A percentile compares a stretch with the other conserved stretches of the same genome.
Conservation (phyloP, 1,139 yeast genomes). For the Protomyces gravidus region DNA sequence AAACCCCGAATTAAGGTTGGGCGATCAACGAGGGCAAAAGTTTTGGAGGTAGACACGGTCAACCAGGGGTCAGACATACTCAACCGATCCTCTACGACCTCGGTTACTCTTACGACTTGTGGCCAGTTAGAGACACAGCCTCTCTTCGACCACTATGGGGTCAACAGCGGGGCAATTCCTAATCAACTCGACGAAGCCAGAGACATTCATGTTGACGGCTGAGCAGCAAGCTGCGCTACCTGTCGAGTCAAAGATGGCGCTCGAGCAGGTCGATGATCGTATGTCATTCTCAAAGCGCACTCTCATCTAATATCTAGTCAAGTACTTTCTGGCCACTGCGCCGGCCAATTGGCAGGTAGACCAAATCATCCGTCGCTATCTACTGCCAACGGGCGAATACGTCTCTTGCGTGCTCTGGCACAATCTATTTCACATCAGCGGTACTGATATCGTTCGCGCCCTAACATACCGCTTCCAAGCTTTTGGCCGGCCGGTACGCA, state of each 20-base stretch:
- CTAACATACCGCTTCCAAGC: constrained; percentile 84
- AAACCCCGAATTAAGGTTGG: no score
- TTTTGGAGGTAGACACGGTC: no score
- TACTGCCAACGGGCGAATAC: constrained; percentile 79
- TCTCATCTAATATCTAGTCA: constrained; percentile 36
- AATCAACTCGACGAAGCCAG: constrained; percentile 18
- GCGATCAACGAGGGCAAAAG: no score
- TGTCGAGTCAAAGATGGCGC: constrained; percentile 14
- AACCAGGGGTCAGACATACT: no score
- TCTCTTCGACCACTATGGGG: not conserved
- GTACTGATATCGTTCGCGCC: constrained; percentile 92
- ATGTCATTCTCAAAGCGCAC: not conserved
- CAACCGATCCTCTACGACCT: no score
- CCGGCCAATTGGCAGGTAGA: constrained; percentile 92
- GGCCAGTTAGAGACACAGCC: no score
- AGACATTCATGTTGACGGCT: constrained; percentile 18
- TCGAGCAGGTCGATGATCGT: constrained; percentile 20
- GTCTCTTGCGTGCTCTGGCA: constrained; percentile 90
- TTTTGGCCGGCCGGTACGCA: constrained; percentile 78
- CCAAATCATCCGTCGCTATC: constrained; percentile 81
- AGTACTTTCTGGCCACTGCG: constrained; percentile 82
- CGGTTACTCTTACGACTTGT: no score
- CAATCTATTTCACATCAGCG: constrained; percentile 82
- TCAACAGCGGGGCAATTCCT: not conserved
- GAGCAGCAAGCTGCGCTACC: constrained; percentile 22